Percentiles rank a stretch among this genome's conserved stretches.
phyloP scores from a whole-genome alignment of 345 rosid species.

The Populus davidiana region DNA sequence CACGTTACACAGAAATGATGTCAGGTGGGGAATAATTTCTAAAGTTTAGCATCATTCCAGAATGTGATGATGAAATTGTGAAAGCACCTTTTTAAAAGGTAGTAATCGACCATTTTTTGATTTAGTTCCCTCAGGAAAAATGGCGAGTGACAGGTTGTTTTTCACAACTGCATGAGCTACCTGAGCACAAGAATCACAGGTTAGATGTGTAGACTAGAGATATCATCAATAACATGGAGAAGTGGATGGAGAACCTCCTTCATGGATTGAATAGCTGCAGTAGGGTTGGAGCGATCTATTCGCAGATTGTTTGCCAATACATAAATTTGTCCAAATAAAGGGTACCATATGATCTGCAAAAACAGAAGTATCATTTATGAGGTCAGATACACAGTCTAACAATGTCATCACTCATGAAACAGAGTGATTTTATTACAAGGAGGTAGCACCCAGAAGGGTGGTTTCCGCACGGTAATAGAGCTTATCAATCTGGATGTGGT shows the following conservation, averaged over 20 bases:
- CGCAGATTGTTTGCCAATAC: constrained; percentile 48
- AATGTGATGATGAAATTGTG: no score
- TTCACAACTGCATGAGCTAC: constrained; percentile 32
- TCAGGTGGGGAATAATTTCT: no score
- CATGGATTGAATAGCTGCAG: constrained; percentile 50
- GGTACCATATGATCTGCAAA: constrained; percentile 53
- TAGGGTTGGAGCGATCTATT: constrained; percentile 51
- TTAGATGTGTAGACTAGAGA: background rate
- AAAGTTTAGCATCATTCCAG: no score
- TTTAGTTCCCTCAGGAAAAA: constrained; percentile 63
- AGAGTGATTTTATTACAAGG: background rate
- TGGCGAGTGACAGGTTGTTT: constrained; percentile 43
- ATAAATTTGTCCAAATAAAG: constrained; percentile 54
- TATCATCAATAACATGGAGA: background rate
- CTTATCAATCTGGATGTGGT: no score
- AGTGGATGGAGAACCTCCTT: constrained; percentile 29
- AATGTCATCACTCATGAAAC: background rate
- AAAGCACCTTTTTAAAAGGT: constrained; percentile 48
- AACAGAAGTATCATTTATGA: background rate
- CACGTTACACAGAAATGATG: no score
- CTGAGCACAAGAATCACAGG: constrained; percentile 20
- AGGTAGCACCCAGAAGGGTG: no score
- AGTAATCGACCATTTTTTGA: constrained; percentile 48
- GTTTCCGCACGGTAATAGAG: no score
- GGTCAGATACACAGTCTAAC: no score